Conservation (phyloP, 306 rosid genomes). For the Malus orientalis region DNA sequence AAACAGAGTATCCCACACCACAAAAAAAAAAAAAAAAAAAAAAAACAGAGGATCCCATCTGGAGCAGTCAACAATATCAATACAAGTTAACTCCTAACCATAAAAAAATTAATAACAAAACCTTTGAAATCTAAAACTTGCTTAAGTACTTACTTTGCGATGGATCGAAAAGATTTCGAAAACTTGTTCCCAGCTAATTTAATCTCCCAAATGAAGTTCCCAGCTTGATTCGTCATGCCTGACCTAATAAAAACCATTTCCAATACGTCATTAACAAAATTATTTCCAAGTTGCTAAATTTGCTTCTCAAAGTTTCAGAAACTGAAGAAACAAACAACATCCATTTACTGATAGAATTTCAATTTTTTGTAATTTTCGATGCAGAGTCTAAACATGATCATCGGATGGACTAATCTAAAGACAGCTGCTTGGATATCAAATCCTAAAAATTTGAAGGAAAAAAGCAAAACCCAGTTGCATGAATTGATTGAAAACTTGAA, state of each 20-base stretch:
- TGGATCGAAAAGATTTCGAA: neutral
- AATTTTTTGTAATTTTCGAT: neutral
- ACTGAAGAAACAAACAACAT: neutral
- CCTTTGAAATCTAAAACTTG: neutral
- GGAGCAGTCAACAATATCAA: neutral
- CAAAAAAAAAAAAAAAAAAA: neutral
- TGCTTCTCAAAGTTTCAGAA: neutral
- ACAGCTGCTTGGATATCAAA: neutral
- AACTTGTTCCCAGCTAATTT: neutral
- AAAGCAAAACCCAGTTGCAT: neutral
- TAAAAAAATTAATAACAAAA: neutral
- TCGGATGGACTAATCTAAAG: neutral
- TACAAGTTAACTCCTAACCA: neutral
- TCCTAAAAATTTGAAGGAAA: neutral
- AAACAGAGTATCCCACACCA: neutral
- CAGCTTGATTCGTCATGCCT: neutral
- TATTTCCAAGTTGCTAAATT: neutral
- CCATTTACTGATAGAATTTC: neutral
- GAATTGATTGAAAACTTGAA: neutral
- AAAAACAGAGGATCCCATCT: neutral
- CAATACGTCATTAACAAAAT: neutral
- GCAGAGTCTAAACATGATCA: neutral
- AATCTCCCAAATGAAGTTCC: neutral
- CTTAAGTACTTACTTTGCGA: neutral
- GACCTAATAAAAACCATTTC: neutral